These are phyloP conservation scores for Corinectria fuckeliana DNA, from an alignment of 2,329 filamentous ascomycete genomes.

Conservation along the genomic window DNA sequence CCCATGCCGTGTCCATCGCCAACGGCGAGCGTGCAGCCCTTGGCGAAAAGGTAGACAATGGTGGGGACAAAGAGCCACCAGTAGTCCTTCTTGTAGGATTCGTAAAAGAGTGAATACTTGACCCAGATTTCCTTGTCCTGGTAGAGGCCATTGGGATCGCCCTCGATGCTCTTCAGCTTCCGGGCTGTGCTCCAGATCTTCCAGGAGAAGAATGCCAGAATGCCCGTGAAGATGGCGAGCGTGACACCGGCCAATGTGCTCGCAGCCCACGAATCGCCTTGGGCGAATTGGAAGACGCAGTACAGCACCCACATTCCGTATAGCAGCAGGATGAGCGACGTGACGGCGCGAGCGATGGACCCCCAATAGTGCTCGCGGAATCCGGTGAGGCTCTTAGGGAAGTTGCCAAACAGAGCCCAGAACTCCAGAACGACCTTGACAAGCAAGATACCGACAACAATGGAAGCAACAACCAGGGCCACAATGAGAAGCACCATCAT, in stretches of 20 bases:
- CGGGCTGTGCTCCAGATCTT: constrained; percentile 81
- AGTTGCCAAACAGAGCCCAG: constrained; percentile 88
- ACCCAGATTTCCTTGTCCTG: constrained; percentile 90
- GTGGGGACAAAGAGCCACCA: constrained; percentile 96
- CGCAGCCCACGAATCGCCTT: constrained; percentile 93
- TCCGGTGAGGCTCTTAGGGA: constrained; percentile 77
- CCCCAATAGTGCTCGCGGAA: constrained; percentile 99
- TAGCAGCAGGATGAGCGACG: constrained; percentile 85
- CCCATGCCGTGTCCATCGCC: constrained; percentile 84
- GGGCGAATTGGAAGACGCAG: constrained; percentile 93
- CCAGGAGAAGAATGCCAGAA: constrained; percentile 84
- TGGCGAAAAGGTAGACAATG: constrained; percentile 89
- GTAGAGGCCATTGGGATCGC: constrained; percentile 76
- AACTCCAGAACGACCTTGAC: constrained; percentile 90
- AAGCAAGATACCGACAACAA: constrained; percentile 85
- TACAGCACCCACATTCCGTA: constrained; percentile 97
- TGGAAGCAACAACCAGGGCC: constrained; percentile 82
- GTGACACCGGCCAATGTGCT: constrained; percentile 84
- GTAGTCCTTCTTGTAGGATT: constrained; percentile 90
- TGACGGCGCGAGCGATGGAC: constrained; percentile 86
- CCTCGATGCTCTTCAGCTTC: constrained; percentile 76
- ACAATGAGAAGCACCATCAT: constrained; percentile 94
- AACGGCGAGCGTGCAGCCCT: constrained; percentile 84
- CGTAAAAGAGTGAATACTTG: constrained; percentile 98
- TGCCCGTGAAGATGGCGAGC: constrained; percentile 76